Conservation (phyloP, 345 rosid genomes). For the Hibiscus trionum region DNA sequence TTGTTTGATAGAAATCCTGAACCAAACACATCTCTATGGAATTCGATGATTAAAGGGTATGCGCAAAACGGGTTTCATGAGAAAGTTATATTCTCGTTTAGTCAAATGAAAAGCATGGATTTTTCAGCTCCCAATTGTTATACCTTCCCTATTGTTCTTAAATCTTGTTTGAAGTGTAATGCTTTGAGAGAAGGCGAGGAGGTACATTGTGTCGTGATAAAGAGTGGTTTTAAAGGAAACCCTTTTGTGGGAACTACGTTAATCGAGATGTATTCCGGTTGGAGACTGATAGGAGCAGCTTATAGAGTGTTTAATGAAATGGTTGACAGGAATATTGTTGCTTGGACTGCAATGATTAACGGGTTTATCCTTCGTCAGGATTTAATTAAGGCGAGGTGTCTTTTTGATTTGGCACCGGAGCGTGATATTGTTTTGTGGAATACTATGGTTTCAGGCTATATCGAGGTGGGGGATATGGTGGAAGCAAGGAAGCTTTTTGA, state of each 20-base stretch:
- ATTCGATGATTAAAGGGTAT: slow-evolving; percentile 60
- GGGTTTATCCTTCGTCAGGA: slow-evolving; percentile 49
- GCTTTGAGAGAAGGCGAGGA: slow-evolving; percentile 53
- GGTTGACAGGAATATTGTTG: slow-evolving; percentile 61
- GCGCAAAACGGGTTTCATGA: slow-evolving; percentile 22
- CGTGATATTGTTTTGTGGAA: slow-evolving; percentile 77
- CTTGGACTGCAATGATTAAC: slow-evolving; percentile 64
- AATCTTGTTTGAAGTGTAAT: slow-evolving; percentile 43
- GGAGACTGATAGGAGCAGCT: slow-evolving; percentile 33
- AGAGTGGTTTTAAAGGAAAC: slow-evolving; percentile 51
- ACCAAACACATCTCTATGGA: slow-evolving; percentile 45
- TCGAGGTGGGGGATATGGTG: slow-evolving; percentile 44
- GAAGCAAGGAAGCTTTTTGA: slow-evolving; percentile 58
- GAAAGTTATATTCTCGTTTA: slow-evolving; percentile 40
- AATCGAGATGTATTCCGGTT: slow-evolving; percentile 65
- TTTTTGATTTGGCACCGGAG: slow-evolving; percentile 67
- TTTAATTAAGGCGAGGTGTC: slow-evolving; percentile 41
- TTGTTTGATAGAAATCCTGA: slow-evolving; percentile 59
- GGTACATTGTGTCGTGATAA: slow-evolving; percentile 53
- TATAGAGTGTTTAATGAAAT: slow-evolving; percentile 60
- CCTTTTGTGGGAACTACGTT: slow-evolving; percentile 49
- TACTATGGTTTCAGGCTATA: slow-evolving; percentile 65
- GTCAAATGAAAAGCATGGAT: slow-evolving; percentile 39
- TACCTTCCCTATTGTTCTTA: slow-evolving; percentile 60
- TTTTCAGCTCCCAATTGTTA: slow-evolving; percentile 56